phyloP scores from a whole-genome alignment of 805 yeast genomes.

The Pachysolen tannophilus region DNA sequence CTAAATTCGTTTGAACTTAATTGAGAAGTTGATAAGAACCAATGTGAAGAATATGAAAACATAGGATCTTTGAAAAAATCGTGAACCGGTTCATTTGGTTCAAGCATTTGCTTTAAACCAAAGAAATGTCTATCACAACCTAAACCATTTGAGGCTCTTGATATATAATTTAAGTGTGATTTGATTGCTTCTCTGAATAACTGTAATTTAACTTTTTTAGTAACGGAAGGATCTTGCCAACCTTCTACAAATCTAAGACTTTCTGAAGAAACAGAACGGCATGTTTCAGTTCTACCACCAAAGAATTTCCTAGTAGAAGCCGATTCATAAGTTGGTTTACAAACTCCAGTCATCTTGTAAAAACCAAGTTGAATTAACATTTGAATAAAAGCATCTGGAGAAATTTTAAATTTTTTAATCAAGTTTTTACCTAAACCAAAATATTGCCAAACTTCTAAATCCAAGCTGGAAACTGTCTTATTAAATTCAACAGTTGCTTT shows the following conservation, averaged over 20 bases:
- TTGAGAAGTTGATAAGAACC: slow-evolving; percentile 89
- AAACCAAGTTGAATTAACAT: slow-evolving; percentile 88
- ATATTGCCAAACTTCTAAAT: slow-evolving; percentile 72
- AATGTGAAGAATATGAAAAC: slow-evolving; percentile 65
- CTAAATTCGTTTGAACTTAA: slow-evolving; percentile 77
- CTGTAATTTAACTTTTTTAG: slow-evolving; percentile 48
- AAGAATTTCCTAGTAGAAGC: slow-evolving; percentile 88
- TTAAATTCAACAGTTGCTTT: slow-evolving; percentile 51
- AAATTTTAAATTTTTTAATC: slow-evolving; percentile 75
- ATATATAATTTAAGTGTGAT: slow-evolving; percentile 67
- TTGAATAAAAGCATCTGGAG: slow-evolving; percentile 93
- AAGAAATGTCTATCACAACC: slow-evolving; percentile 94
- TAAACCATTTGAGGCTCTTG: slow-evolving; percentile 72
- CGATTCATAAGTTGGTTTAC: slow-evolving; percentile 90
- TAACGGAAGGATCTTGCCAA: slow-evolving; percentile 51
- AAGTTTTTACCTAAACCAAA: slow-evolving; percentile 79
- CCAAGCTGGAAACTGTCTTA: slow-evolving; percentile 50
- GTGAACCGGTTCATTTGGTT: slow-evolving; percentile 52
- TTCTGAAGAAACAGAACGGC: slow-evolving; percentile 74
- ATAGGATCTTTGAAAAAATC: slow-evolving; percentile 70
- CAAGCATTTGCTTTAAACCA: slow-evolving; percentile 71
- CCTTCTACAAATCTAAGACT: slow-evolving; percentile 62
- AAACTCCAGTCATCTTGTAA: slow-evolving; percentile 70
- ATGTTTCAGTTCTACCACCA: slow-evolving; percentile 92
- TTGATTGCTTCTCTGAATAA: slow-evolving; percentile 66